Conservation (phyloP, 352 stramenopile species). For the Pythium brachiatum region DNA sequence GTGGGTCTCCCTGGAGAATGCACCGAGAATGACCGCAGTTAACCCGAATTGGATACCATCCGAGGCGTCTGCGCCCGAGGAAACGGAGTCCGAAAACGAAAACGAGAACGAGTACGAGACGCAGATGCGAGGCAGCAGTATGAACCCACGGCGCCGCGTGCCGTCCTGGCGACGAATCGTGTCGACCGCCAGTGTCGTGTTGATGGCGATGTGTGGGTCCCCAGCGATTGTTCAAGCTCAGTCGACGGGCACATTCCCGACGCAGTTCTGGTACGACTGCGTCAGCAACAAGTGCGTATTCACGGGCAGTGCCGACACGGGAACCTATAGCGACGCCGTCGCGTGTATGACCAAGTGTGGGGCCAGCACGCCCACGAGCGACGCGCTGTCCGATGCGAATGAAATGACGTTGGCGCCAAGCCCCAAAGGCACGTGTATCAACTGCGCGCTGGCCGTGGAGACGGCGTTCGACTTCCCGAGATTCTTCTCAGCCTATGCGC, state of each 20-base stretch:
- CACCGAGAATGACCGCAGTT: conserved; percentile 13
- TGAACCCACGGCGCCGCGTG: background rate
- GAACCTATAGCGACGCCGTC: conserved; percentile 37
- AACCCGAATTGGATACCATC: background rate
- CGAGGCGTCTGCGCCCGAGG: background rate
- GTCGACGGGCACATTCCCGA: background rate
- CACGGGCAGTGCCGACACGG: conserved; percentile 2
- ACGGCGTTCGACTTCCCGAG: conserved; percentile 73
- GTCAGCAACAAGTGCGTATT: conserved; percentile 45
- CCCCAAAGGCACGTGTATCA: conserved; percentile 66
- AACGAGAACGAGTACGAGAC: background rate
- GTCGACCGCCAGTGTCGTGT: background rate
- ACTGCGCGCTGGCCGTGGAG: conserved; percentile 56
- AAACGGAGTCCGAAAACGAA: conserved; percentile 2
- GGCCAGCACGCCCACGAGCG: conserved; percentile 38
- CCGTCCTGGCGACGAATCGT: background rate
- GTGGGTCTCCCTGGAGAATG: conserved; percentile 2
- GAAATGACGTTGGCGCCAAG: conserved; percentile 44
- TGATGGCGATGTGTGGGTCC: background rate
- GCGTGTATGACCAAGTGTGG: conserved; percentile 53
- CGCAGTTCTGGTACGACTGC: conserved; percentile 42
- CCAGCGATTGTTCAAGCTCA: background rate
- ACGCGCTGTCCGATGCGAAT: conserved; percentile 47
- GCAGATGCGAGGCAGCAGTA: background rate
- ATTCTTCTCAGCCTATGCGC: conserved; percentile 62